A percentile compares a stretch with the other conserved stretches of the same genome.
Conservation (phyloP, 306 rosid genomes). For the Pterocarpus macrocarpus region DNA sequence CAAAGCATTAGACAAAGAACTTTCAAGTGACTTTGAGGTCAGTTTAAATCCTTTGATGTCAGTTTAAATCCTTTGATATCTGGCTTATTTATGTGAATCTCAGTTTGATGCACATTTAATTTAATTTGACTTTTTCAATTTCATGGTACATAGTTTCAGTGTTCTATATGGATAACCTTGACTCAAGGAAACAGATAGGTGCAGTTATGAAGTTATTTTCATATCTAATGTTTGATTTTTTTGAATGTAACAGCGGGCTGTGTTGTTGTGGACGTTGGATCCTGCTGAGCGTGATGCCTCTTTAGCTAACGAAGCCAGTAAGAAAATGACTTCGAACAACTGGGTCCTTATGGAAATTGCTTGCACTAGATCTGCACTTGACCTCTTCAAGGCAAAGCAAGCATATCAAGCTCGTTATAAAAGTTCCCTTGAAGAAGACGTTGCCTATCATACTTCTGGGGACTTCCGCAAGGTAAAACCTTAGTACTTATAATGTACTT, state of each 20-base stretch:
- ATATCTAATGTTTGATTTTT: conserved; percentile 32
- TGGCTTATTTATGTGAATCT: conserved; percentile 11
- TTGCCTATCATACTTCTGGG: conserved; percentile 69
- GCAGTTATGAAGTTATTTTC: conserved; percentile 21
- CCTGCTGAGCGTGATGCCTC: conserved; percentile 82
- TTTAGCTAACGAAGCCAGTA: conserved; percentile 66
- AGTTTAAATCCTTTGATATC: conserved; percentile 33
- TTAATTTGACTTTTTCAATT: neutral
- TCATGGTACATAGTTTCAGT: conserved; percentile 2
- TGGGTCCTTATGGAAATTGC: conserved; percentile 69
- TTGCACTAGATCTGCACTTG: conserved; percentile 69
- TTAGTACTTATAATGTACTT: neutral
- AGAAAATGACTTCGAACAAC: conserved; percentile 54
- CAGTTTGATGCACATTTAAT: neutral
- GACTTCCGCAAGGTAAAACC: conserved; percentile 71
- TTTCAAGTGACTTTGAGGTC: conserved; percentile 76
- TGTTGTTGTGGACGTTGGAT: conserved; percentile 61
- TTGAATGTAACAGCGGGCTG: conserved; percentile 46
- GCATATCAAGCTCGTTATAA: conserved; percentile 73
- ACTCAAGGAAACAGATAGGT: conserved; percentile 18
- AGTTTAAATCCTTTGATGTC: conserved; percentile 58
- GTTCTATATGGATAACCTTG: conserved; percentile 29
- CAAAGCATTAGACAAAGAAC: conserved; percentile 70
- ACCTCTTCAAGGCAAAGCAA: conserved; percentile 62
- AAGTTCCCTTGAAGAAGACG: conserved; percentile 77